Percentiles rank a stretch among this genome's conserved stretches.
Conservation (phyloP, 805 yeast species). For the Brettanomyces naardenensis region DNA sequence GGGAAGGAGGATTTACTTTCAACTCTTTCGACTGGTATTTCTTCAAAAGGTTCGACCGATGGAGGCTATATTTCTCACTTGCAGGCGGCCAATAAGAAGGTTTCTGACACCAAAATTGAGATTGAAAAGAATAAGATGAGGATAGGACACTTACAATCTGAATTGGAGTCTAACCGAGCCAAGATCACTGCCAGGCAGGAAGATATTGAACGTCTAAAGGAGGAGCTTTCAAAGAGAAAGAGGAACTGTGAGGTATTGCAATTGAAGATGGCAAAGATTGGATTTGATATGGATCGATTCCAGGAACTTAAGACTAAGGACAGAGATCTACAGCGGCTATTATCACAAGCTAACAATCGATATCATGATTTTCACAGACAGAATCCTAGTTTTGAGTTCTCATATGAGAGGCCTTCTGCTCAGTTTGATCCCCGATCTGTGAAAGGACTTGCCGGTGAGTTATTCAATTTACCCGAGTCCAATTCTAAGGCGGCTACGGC, state of each 20-base stretch:
- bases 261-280: slow-evolving; percentile 38
- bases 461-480: slow-evolving; percentile 55
- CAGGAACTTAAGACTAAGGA: slow-evolving; percentile 40
- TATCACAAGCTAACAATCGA: slow-evolving; percentile 36
- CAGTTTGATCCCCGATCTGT: slow-evolving; percentile 56
- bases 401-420: slow-evolving; percentile 56
- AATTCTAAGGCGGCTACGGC: slow-evolving; percentile 67
- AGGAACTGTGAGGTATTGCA: slow-evolving; percentile 31
- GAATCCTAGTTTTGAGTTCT: slow-evolving; percentile 69
- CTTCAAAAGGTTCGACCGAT: slow-evolving; percentile 67
- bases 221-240: slow-evolving; percentile 36
- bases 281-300: slow-evolving; percentile 45
- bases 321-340: slow-evolving; percentile 32
- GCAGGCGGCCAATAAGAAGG: slow-evolving; percentile 47
- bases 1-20: slow-evolving; percentile 74
- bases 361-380: slow-evolving; percentile 51
- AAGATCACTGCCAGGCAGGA: slow-evolving; percentile 45
- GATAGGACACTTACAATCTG: slow-evolving; percentile 47
- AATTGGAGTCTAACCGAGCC: slow-evolving; percentile 35
- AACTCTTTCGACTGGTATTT: slow-evolving; percentile 82
- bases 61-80: slow-evolving; percentile 75
- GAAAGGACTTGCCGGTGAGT: slow-evolving; percentile 84
- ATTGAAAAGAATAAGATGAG: slow-evolving; percentile 55
- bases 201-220: slow-evolving; percentile 34
- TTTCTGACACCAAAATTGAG: slow-evolving; percentile 44